These are phyloP conservation scores for Oleoguttula mirabilis DNA, from an alignment of 495 filamentous ascomycete genomes.

Conservation along the genomic window DNA sequence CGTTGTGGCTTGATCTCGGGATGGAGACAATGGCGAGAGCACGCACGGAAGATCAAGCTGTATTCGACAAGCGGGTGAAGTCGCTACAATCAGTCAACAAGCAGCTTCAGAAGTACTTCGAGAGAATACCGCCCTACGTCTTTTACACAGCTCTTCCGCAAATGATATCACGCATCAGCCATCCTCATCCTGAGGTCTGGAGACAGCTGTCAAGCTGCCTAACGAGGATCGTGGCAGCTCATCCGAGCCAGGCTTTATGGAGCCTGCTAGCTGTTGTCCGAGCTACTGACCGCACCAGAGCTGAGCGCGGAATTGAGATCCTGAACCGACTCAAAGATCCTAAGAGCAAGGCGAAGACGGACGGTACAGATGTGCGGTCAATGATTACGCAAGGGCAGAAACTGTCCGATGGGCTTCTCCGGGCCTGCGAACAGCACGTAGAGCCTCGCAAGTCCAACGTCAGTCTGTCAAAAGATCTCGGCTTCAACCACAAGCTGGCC, in stretches of 20 bases:
- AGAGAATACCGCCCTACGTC: slow-evolving; percentile 68
- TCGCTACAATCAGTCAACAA: slow-evolving; percentile 59
- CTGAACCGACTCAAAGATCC: slow-evolving; percentile 36
- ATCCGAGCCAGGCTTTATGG: slow-evolving; percentile 93
- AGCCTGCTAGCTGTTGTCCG: slow-evolving; percentile 71
- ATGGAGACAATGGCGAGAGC: slow-evolving; percentile 51
- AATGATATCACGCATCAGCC: slow-evolving; percentile 81
- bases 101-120: slow-evolving; percentile 60
- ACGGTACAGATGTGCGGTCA: slow-evolving; percentile 44
- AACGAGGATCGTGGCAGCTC: slow-evolving; percentile 59
- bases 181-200: slow-evolving; percentile 66
- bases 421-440: slow-evolving; percentile 61
- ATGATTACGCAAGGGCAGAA: slow-evolving; percentile 69
- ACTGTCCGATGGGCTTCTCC: slow-evolving; percentile 70
- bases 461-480: slow-evolving; percentile 59
- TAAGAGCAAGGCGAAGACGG: slow-evolving; percentile 26
- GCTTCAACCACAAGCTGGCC: slow-evolving; percentile 71
- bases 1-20: slow-evolving; percentile 87
- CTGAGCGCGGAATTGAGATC: slow-evolving; percentile 40
- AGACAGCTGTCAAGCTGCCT: slow-evolving; percentile 65
- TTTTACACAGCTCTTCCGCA: slow-evolving; percentile 90
- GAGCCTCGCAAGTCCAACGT: slow-evolving; percentile 58
- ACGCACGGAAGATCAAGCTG: slow-evolving; percentile 26
- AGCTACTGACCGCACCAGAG: slow-evolving; percentile 39
- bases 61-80: slow-evolving; percentile 44